A percentile compares a stretch with the other conserved stretches of the same genome.
Evolutionary conservation across 2,329 filamentous ascomycete genomes (phyloP).

Genomic region (Pseudofabraea citricarpa): DNA sequence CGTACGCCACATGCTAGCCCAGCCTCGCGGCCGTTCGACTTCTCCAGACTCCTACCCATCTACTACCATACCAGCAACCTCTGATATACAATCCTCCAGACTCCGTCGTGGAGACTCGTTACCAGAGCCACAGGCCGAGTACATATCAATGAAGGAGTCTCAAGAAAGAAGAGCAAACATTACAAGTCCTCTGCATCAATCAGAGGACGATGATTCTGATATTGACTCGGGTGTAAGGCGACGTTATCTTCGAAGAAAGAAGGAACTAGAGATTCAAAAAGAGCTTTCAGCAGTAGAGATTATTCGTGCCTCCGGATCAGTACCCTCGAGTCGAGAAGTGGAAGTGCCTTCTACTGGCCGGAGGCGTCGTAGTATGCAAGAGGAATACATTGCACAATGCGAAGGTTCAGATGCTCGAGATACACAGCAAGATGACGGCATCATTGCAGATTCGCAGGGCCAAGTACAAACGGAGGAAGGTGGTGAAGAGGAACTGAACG

Average conservation of each 20-base stretch:
- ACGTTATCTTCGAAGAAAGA: slow-evolving; percentile 2
- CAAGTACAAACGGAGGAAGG: no score
- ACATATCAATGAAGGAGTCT: slow-evolving; percentile 24
- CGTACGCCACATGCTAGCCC: slow-evolving; percentile 7
- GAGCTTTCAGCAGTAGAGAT: slow-evolving; percentile 13
- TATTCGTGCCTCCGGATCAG: neutral
- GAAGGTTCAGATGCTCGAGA: slow-evolving; percentile 19
- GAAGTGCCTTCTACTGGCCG: slow-evolving; percentile 21
- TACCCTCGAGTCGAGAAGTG: slow-evolving; percentile 1
- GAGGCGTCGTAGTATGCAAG: slow-evolving; percentile 16
- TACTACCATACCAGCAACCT: neutral
- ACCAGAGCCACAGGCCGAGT: slow-evolving; percentile 15
- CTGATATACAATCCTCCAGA: slow-evolving; percentile 11
- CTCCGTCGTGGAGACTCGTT: slow-evolving; percentile 1
- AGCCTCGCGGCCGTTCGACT: slow-evolving; percentile 3
- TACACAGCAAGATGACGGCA: slow-evolving; percentile 19
- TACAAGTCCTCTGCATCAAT: neutral
- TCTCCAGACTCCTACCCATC: slow-evolving; percentile 6
- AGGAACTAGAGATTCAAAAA: slow-evolving; percentile 11
- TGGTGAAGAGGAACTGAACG: neutral
- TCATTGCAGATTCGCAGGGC: slow-evolving; percentile 25
- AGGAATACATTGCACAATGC: slow-evolving; percentile 23
- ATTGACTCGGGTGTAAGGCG: slow-evolving; percentile 11
- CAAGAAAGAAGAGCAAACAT: slow-evolving; percentile 19
- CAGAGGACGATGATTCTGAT: slow-evolving; percentile 15